Percentiles rank a stretch among this genome's conserved stretches.
Evolutionary conservation across 2,329 filamentous ascomycete genomes (phyloP).

Genomic region (Phaeoacremonium minimum): DNA sequence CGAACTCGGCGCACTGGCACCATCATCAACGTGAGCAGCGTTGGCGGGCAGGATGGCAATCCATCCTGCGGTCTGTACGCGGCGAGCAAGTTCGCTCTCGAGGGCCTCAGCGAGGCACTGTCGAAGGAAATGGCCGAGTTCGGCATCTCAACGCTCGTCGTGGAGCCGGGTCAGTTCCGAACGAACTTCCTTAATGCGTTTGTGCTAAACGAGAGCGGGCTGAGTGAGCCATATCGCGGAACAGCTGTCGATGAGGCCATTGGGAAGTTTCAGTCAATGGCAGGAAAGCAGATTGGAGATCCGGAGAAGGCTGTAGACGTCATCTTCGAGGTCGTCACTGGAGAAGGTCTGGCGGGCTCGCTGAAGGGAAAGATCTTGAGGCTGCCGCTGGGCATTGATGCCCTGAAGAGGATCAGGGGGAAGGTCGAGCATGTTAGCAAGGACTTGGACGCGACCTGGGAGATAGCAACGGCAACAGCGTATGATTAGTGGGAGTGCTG

Average conservation of each 20-base stretch:
- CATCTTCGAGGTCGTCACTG: constrained; percentile 30
- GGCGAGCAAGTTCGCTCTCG: constrained; percentile 32
- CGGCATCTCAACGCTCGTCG: constrained; percentile 29
- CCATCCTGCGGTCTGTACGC: constrained; percentile 16
- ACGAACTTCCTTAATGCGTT: constrained; percentile 30
- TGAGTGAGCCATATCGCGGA: background rate
- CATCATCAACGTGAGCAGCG: constrained; percentile 21
- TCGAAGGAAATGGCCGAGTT: constrained; percentile 27
- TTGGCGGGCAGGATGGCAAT: constrained; percentile 16
- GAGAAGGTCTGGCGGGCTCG: constrained; percentile 21
- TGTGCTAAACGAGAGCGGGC: constrained; percentile 4
- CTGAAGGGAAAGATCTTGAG: constrained; percentile 26
- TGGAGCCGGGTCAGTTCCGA: constrained; percentile 36
- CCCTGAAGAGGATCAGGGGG: constrained; percentile 2
- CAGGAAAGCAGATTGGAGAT: constrained; percentile 23
- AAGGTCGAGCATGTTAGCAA: background rate
- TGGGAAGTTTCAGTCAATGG: constrained; percentile 8
- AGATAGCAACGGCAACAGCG: too few relatives aligned
- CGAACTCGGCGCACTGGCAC: constrained; percentile 16
- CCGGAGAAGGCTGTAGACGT: constrained; percentile 26
- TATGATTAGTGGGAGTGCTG: too few relatives aligned
- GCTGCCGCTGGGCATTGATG: constrained; percentile 30
- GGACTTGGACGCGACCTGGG: constrained; percentile 1
- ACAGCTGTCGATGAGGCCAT: constrained; percentile 1
- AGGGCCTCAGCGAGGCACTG: constrained; percentile 31